A percentile compares a stretch with the other conserved stretches of the same genome.
These are phyloP conservation scores for Podaxis pistillaris DNA, from an alignment of 768 basidiomycete genomes.

Conservation along the genomic window DNA sequence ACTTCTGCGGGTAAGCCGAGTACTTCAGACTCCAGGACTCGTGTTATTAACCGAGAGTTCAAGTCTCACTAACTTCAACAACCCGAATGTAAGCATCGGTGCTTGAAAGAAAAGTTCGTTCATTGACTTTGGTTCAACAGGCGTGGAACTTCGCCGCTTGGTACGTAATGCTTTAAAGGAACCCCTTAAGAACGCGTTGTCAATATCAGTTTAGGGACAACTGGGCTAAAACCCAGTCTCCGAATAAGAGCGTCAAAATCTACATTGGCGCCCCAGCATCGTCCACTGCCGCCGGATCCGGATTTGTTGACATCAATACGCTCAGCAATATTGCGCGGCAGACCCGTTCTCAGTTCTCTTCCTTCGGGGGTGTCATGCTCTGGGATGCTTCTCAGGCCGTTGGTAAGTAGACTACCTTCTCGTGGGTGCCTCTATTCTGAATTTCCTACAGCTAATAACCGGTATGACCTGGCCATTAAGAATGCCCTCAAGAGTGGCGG, in stretches of 20 bases:
- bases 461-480: conserved; percentile 43
- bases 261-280: conserved; percentile 57
- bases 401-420: conserved; percentile 22
- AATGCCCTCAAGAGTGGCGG: conserved; percentile 31
- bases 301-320: conserved; percentile 46
- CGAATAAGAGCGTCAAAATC: conserved; percentile 51
- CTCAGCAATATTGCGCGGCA: conserved; percentile 37
- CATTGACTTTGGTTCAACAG: conserved; percentile 19
- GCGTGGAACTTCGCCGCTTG: conserved; percentile 49
- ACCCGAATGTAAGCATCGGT: conserved; percentile 32
- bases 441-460: conserved; percentile 30
- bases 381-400: conserved; percentile 40
- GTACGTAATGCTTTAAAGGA: conserved; percentile 21
- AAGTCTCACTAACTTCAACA: conserved; percentile 39
- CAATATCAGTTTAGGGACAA: conserved; percentile 37
- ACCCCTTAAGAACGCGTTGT: background rate
- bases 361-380: conserved; percentile 52
- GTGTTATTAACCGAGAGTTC: background rate
- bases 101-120: background rate
- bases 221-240: conserved; percentile 55
- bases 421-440: background rate
- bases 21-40: background rate
- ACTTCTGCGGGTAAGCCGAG: conserved; percentile 36
- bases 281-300: conserved; percentile 47
- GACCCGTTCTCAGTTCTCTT: conserved; percentile 45